Evolutionary conservation across 1,284 basidiomycete genomes (phyloP).

Genomic region (Tetrapyrgos nigripes): DNA sequence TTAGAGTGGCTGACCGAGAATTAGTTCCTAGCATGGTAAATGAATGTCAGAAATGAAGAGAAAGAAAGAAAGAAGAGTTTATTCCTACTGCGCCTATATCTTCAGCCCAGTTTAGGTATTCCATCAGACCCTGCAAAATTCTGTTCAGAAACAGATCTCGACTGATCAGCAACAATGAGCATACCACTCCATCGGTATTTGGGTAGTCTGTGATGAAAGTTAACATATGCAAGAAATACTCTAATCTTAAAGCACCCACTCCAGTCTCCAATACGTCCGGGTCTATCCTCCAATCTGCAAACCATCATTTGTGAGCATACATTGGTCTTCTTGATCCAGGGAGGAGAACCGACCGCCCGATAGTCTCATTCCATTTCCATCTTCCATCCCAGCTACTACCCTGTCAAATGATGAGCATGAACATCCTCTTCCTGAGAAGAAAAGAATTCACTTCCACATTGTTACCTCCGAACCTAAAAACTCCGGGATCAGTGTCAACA

Average conservation of each 20-base stretch:
- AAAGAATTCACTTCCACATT: constrained; percentile 34
- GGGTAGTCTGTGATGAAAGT: constrained; percentile 32
- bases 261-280: constrained; percentile 42
- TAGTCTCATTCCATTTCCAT: constrained; percentile 50
- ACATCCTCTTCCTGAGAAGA: neutral
- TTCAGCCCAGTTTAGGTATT: constrained; percentile 48
- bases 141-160: neutral
- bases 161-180: constrained; percentile 1
- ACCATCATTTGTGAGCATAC: neutral
- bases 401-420: constrained; percentile 10
- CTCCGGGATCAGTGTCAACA: constrained; percentile 35
- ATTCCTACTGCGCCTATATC: constrained; percentile 38
- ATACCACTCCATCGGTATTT: constrained; percentile 46
- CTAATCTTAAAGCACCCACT: constrained; percentile 25
- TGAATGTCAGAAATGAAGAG: neutral
- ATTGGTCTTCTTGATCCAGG: neutral
- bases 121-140: constrained; percentile 39
- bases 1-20: constrained; percentile 26
- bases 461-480: constrained; percentile 49
- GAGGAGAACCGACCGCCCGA: constrained; percentile 32
- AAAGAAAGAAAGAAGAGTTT: neutral
- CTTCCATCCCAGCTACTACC: constrained; percentile 37
- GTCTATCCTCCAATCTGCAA: constrained; percentile 36
- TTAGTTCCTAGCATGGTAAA: constrained; percentile 29
- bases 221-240: neutral